A percentile compares a stretch with the other conserved stretches of the same genome.
phyloP scores from a whole-genome alignment of 139 green algal genomes.

The Chlamydomonas sphaeroides region DNA sequence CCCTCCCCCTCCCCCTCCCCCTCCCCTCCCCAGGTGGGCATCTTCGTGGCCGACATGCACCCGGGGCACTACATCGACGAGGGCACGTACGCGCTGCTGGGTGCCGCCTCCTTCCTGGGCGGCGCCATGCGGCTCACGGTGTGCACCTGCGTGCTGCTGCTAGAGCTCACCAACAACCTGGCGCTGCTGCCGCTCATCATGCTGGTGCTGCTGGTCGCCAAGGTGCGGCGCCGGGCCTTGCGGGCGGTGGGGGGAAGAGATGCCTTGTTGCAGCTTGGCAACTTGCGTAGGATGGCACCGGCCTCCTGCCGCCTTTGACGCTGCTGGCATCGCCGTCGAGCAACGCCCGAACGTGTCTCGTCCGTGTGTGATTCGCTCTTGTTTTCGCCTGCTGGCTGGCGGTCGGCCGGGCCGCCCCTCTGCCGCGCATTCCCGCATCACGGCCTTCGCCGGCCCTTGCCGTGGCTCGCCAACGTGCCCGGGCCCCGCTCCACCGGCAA shows the following conservation, averaged over 20 bases:
- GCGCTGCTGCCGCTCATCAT: slow-evolving; percentile 90
- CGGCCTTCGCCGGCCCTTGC: no score
- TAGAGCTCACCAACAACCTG: slow-evolving; percentile 90
- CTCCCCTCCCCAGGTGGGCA: slow-evolving; percentile 53
- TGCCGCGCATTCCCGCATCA: no score
- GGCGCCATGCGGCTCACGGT: slow-evolving; percentile 57
- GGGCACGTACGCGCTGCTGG: slow-evolving; percentile 61
- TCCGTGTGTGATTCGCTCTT: no score
- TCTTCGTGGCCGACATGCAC: slow-evolving; percentile 78
- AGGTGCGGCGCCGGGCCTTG: slow-evolving; percentile 53
- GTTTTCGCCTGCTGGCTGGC: no score
- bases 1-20: not conserved
- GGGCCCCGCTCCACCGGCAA: not conserved
- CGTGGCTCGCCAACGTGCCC: not conserved
- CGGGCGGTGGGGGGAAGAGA: no score
- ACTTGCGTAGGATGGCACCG: no score
- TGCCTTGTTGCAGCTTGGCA: no score
- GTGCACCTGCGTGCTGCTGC: slow-evolving; percentile 78
- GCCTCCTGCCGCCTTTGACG: no score
- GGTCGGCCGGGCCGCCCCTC: no score
- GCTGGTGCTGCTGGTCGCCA: slow-evolving; percentile 86
- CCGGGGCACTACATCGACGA: slow-evolving; percentile 55
- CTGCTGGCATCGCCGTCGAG: no score
- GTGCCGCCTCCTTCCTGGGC: slow-evolving; percentile 51
- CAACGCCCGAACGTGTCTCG: no score